Base-by-base conservation (phyloP, 1,284 basidiomycete genomes). In the Omphalotus olearius region DNA sequence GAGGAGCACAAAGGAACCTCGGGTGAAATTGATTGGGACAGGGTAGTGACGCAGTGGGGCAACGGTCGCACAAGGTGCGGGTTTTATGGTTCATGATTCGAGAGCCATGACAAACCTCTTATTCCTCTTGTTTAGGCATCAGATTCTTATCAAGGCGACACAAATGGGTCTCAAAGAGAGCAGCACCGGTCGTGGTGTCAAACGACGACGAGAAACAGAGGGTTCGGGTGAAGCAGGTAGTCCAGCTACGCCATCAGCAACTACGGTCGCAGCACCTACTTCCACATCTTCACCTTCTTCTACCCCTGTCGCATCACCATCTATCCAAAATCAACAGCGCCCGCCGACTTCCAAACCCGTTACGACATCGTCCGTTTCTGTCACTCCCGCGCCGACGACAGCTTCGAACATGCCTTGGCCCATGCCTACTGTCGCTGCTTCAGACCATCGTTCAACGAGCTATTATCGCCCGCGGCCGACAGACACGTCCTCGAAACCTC, bases 101-200 rank as follows among this genome's bases (percentile, higher is more conserved):
- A 45, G 37, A 28, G n/a, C 13, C 18, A 17, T 6, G 20, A n/a
- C 18, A 25, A 26, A 3, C 43, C 7, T 30, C 36, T 25, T 6
- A 47, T 13, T 17, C 6, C 11, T 49, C 17, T 14, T 53, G 6
- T 47, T 25, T 58, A 89, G 86, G 60, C 85, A 88, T 59, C 87
- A 90, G 64, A 88, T 90, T 48, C 68, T 89, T 28, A 77, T 88
- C 56, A 88, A 88, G 64, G 88, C 87, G 3, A 88, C 84, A 1
- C 71, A 76, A n/a, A 66, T 90, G 23, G 82, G 83, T 4, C 69
- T 90, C 39, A 88, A 88, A 65, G 84, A 86, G 58, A 86, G 82
- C 54, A 80, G 78, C 0, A 69, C 53, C 13, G 16, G 68, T 13
- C 61, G 83, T 35, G 81, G 79, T 1, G 71, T 73, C 18, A 88